Evolutionary conservation across 768 basidiomycete species (phyloP), one percentile per base, ranked within the genome.

Genomic region (Tricholoma hemisulphureum): DNA sequence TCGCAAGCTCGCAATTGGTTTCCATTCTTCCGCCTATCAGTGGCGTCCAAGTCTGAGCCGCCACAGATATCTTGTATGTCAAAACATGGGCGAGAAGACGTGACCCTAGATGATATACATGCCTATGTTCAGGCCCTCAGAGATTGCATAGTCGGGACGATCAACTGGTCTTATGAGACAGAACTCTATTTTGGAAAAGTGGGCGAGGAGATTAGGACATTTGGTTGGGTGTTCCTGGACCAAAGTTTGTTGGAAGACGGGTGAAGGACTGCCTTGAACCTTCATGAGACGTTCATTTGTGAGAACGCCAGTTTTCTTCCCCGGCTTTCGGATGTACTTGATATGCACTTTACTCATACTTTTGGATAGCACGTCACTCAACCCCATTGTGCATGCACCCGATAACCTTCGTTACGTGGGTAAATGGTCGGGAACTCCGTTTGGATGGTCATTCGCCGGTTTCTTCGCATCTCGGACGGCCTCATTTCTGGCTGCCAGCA

Each of bases 131-230:
- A 71, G n/a, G 80, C 80, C 6, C 66, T 87, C 26, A 78, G 79
- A 32, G 81, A 86, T 58, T 82, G 77, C 59, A 75, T 88, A 35
- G 74, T 78, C 2, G 86, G 86, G 7, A 75, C 73, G n/a, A 62
- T 83, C n/a, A 80, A 87, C 61, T 87, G 86, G 86, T 58, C 77
- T 32, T 88, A 87, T 61, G 84, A 87, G 68, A 85, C 81, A 0
- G 80, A 86, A 58, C 64, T 84, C 43, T 87, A 80, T 64, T 80
- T 88, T 50, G 83, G 83, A 32, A 76, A 77, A 50, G 80, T 79
- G 55, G 84, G 83, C 0, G 78, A 76, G 37, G 81, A 86, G 65
- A 81, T 86, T 32, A 74, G 81, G 62, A 74, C 75, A 3, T 85
- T 84, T 67, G 84, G 85, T 32, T 87, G 85, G 86, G 80, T 86